Percentiles rank a stretch among this genome's conserved stretches.
phyloP scores from a whole-genome alignment of 2,329 filamentous ascomycete species.

The Claviceps africana region DNA sequence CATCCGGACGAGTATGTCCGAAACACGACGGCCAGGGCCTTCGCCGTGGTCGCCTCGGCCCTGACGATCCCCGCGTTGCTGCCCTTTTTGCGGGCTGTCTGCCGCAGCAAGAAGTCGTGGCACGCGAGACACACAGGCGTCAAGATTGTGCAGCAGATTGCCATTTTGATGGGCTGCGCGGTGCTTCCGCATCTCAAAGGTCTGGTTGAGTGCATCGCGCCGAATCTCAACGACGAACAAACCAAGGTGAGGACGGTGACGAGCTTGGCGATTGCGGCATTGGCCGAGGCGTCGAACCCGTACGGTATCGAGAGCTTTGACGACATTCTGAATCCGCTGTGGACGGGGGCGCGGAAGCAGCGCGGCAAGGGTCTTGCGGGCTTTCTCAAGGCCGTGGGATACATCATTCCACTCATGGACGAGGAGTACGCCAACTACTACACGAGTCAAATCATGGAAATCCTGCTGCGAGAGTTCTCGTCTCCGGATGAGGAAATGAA shows the following conservation, averaged over 20 bases:
- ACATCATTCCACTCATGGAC: constrained; percentile 98
- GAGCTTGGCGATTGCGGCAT: constrained; percentile 80
- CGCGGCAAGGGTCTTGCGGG: constrained; percentile 90
- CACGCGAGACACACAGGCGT: constrained; percentile 95
- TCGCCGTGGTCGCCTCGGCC: constrained; percentile 91
- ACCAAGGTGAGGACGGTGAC: constrained; percentile 96
- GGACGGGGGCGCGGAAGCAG: constrained; percentile 93
- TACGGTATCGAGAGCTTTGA: constrained; percentile 99
- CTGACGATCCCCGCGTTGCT: constrained; percentile 90
- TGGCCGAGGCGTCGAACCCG: constrained; percentile 91
- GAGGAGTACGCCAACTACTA: constrained; percentile 99
- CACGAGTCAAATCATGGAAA: constrained; percentile 97
- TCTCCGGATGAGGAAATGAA: constrained; percentile 99
- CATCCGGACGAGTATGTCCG: constrained; percentile 97
- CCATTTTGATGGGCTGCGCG: constrained; percentile 96
- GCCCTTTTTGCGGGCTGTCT: constrained; percentile 89
- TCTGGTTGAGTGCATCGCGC: constrained; percentile 88
- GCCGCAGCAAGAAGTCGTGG: constrained; percentile 98
- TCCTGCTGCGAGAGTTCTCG: constrained; percentile 85
- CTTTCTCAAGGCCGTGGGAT: constrained; percentile 93
- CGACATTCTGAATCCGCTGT: constrained; percentile 90
- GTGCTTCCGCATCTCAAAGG: constrained; percentile 92
- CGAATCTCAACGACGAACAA: constrained; percentile 93
- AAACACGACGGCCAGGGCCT: constrained; percentile 93
- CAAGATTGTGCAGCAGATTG: constrained; percentile 98